Conservation (phyloP, 2,329 filamentous ascomycete species). For the Cryphonectria nitschkei region DNA sequence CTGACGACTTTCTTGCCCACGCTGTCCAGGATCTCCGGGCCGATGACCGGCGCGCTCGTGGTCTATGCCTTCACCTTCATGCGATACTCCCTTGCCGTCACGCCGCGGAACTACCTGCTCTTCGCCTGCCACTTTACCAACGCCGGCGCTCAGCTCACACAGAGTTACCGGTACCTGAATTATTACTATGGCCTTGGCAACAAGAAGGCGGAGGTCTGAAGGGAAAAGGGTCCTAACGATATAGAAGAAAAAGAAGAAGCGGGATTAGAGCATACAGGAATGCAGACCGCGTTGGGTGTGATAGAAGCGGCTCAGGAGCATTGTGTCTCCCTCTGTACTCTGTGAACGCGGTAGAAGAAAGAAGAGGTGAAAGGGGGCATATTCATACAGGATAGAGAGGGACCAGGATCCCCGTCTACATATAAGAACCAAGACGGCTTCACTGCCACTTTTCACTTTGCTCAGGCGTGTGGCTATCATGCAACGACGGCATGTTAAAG, state of each 20-base stretch:
- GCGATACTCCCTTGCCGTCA: conserved; percentile 71
- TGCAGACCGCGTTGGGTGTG: not conserved
- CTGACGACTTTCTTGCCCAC: not conserved
- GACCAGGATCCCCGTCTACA: not conserved
- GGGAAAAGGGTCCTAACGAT: not conserved
- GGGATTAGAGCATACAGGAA: not conserved
- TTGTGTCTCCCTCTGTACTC: not conserved
- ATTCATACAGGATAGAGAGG: not conserved
- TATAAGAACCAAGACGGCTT: conserved; percentile 2
- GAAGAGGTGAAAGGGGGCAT: not conserved
- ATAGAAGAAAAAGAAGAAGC: not conserved
- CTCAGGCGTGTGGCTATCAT: not conserved
- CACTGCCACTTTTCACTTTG: not conserved
- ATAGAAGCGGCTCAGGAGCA: not conserved
- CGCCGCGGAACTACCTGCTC: conserved; percentile 70
- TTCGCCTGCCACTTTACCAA: conserved; percentile 74
- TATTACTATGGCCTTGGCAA: conserved; percentile 68
- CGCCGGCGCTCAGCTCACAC: conserved; percentile 68
- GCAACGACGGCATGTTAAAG: not conserved
- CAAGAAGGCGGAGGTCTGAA: conserved; percentile 39
- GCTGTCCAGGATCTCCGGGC: conserved; percentile 61
- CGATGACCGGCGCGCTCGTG: conserved; percentile 68
- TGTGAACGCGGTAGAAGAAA: not conserved
- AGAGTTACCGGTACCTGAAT: conserved; percentile 69
- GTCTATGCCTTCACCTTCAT: conserved; percentile 74